Base-by-base conservation (phyloP, 202 grass and related monocot genomes). In the Setaria viridis region DNA sequence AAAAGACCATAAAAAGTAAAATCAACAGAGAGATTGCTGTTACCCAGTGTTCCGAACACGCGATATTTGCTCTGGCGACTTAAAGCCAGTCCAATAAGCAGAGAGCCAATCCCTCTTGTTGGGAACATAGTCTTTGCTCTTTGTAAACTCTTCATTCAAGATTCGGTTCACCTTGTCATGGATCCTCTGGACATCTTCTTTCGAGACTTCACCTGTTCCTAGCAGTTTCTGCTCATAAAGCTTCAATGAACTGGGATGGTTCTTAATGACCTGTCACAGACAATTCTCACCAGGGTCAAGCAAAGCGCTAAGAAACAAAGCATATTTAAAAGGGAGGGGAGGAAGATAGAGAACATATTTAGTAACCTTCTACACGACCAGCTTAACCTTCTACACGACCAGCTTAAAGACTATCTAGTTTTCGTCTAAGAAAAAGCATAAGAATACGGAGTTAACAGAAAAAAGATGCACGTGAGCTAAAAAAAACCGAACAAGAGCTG, bases 21-120 rank as follows among this genome's bases (percentile, higher is more conserved):
- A 45, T n/a, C 55, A 65, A 73, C n/a, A 67, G 13, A 86, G 37
- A 86, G 37, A 48, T 67, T 14, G 79, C 5, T 60, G 43, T 75
- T 92, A 98, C 95, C 95, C 93, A 48, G 95, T 98, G 80, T 97
- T 98, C 25, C 95, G 83, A 66, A 98, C 73, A 48, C 93, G 92
- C 85, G 93, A 98, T 68, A 98, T 95, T 77, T 98, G 95, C 87
- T 98, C 95, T 43, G 95, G 95, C 46, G 95, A 91, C 77, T 98
- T 98, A 30, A 93, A 98, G 35, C 95, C 95, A 59, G 91, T 85
- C 95, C 95, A 98, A 72, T 95, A 98, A 93, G 95, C 95, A 3
- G 95, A 90, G 16, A 98, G 87, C 95, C 95, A 98, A 73, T 98
- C 95, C 72, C 95, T 90, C 50, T 90, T 92, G 69, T 93, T 94